phyloP scores from a whole-genome alignment of 495 filamentous ascomycete genomes.

The Talaromyces liani region DNA sequence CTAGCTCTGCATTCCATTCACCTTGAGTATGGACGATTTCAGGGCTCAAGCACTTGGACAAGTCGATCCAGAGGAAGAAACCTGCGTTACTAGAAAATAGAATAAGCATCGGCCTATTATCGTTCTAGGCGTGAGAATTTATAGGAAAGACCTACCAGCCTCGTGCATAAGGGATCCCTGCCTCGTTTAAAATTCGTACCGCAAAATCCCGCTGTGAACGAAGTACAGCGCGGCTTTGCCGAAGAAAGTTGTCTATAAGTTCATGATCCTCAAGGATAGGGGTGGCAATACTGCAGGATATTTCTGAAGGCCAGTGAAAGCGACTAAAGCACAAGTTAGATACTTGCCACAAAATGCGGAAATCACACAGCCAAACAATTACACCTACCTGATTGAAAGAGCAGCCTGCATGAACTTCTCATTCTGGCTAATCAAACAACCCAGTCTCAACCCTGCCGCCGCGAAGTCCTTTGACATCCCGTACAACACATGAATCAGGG shows the following conservation, averaged over 20 bases:
- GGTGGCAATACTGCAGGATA: conserved; percentile 28
- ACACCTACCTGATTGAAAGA: conserved; percentile 20
- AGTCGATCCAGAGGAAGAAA: conserved; percentile 45
- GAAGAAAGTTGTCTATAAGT: conserved; percentile 23
- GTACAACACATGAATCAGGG: conserved; percentile 50
- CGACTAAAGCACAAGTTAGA: conserved; percentile 14
- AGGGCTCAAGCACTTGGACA: conserved; percentile 16
- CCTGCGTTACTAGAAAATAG: conserved; percentile 35
- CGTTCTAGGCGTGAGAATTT: not conserved
- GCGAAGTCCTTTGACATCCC: conserved; percentile 47
- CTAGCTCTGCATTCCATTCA: not conserved
- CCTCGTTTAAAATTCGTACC: conserved; percentile 18
- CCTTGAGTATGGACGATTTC: not conserved
- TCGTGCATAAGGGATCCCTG: conserved; percentile 26
- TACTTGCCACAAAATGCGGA: not conserved
- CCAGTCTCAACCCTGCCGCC: conserved; percentile 47
- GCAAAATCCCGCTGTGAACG: conserved; percentile 19
- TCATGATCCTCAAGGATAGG: conserved; percentile 28
- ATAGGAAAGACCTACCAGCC: conserved; percentile 17
- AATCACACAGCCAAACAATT: not conserved
- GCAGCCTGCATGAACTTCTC: conserved; percentile 20
- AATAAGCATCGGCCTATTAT: not conserved
- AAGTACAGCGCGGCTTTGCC: conserved; percentile 17
- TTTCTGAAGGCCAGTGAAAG: conserved; percentile 26
- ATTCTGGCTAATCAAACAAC: conserved; percentile 42